Base-by-base conservation (phyloP, 441 rosid species). In the Adansonia madagascariensis region DNA sequence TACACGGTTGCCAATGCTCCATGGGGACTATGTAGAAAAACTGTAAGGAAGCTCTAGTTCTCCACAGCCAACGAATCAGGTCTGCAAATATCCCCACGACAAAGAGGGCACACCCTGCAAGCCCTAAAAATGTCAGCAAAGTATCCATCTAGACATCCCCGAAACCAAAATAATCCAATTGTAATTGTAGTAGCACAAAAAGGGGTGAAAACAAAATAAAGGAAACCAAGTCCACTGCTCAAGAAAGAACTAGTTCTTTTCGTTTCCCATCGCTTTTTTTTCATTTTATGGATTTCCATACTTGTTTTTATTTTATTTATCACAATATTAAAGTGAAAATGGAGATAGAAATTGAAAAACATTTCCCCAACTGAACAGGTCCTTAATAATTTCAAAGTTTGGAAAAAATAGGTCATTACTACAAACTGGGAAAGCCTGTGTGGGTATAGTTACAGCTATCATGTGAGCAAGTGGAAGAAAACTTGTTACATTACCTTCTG, bases 61-160 rank as follows among this genome's bases (percentile, higher is more conserved):
- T 83, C 90, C 6, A 81, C 79, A 20, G 86, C 71, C 78, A 82
- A 82, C 55, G 83, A 71, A 74, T 85, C 93, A 11, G 87, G 81
- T 80, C 86, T 88, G 82, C 98, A 94, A 49, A 96, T 88, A 85
- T 96, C 96, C 18, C 97, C 94, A 0, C 99, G 97, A 79, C 99
- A 96, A 67, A 96, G 91, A 18, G 97, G 99, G 75, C 99, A 96
- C 46, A 96, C 97, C 89, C 99, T 96, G 90, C 84, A 81, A 61
- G 69, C 49, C 81, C 74, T 24, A 6, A 52, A 67, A 50, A 71
- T 50, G 50, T 77, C 20, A 76, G 64, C 9, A 44, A 31, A 71
- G 35, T 65, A 43, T 60, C 52, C 10, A 17, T 35, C 41, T 35
- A 35, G 60, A 62, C 71, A 75, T 67, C 24, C n/a, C 10, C 43